phyloP scores from a whole-genome alignment of 2,329 filamentous ascomycete species.

The Trichoderma pleuroti region DNA sequence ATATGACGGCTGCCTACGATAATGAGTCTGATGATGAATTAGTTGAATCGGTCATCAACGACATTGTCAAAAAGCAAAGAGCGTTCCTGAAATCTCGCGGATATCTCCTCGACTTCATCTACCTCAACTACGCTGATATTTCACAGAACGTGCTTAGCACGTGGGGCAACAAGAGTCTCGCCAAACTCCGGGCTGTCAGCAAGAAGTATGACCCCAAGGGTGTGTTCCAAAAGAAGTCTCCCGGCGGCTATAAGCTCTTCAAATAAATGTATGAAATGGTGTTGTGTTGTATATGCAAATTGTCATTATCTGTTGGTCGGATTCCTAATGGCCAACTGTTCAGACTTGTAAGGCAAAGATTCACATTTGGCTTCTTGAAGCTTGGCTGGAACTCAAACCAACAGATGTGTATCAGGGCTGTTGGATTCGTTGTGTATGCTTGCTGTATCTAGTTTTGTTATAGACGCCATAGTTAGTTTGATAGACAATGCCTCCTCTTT shows the following conservation, averaged over 20 bases:
- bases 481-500: background rate
- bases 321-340: background rate
- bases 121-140: conserved; percentile 17
- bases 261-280: background rate
- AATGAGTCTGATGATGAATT: background rate
- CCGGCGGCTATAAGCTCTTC: conserved; percentile 8
- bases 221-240: conserved; percentile 14
- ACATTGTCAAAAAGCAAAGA: background rate
- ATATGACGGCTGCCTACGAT: conserved; percentile 1
- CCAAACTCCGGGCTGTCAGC: background rate
- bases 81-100: background rate
- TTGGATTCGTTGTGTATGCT: background rate
- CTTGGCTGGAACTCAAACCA: background rate
- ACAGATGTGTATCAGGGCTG: background rate
- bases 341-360: background rate
- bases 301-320: background rate
- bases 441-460: background rate
- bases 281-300: background rate
- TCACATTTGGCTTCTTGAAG: background rate
- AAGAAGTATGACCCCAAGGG: conserved; percentile 18
- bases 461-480: background rate
- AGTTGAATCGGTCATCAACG: background rate
- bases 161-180: conserved; percentile 6
- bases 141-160: conserved; percentile 9
- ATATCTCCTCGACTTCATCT: background rate